phyloP scores from a whole-genome alignment of 1,139 yeast genomes.

The Diutina rugosa region DNA sequence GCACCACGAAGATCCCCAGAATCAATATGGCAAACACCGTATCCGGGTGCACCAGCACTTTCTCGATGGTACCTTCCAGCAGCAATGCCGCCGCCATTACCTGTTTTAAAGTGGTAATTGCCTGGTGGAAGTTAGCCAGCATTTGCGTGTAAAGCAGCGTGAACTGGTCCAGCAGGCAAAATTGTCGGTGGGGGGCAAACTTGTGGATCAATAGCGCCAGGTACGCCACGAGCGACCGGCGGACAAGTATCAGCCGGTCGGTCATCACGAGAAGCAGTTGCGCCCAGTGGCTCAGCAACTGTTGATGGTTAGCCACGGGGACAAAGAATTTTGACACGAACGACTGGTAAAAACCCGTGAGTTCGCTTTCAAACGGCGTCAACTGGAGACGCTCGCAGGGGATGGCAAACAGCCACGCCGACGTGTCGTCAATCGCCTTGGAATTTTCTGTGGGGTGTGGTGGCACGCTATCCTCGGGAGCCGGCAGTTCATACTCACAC shows the following conservation, averaged over 20 bases:
- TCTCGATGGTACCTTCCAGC: neutral
- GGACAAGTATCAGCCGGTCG: neutral
- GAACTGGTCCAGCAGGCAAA: neutral
- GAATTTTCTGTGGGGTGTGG: neutral
- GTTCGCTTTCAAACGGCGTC: neutral
- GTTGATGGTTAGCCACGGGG: neutral
- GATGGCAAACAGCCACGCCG: neutral
- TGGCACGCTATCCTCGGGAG: neutral
- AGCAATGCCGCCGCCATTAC: neutral
- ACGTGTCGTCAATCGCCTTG: neutral
- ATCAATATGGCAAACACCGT: neutral
- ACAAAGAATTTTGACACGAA: neutral
- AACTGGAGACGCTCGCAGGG: neutral
- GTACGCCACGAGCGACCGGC: neutral
- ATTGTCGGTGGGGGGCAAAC: neutral
- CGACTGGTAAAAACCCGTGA: neutral
- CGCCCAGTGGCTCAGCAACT: neutral
- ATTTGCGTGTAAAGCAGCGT: neutral
- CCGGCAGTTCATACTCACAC: neutral
- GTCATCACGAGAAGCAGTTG: neutral
- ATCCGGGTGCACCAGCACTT: neutral
- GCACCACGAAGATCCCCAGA: constrained; percentile 9
- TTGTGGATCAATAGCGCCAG: neutral
- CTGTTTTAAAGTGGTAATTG: neutral
- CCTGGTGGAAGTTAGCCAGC: neutral